These are phyloP conservation scores for Citrullus mucosospermus DNA, from an alignment of 306 rosid species.

Conservation along the genomic window DNA sequence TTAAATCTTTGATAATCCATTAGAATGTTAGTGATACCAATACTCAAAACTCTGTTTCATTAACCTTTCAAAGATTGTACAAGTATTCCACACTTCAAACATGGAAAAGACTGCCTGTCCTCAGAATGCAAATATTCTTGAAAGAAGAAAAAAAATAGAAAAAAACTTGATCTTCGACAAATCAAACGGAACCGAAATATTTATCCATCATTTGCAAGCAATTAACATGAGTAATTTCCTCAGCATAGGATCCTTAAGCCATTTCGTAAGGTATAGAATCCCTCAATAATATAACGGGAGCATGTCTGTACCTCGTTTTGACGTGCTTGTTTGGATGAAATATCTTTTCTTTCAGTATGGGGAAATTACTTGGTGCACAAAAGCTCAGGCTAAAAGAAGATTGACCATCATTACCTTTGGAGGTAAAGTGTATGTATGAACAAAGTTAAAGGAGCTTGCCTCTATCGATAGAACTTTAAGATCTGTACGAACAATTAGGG, in stretches of 20 bases:
- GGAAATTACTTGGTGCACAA: background rate
- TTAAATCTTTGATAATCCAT: background rate
- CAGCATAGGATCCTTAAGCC: background rate
- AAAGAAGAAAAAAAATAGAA: too few relatives aligned
- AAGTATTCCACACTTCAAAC: background rate
- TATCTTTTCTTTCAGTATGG: background rate
- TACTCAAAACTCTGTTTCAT: background rate
- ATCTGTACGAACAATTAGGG: slow-evolving; percentile 4
- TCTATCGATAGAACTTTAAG: background rate
- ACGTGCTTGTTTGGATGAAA: background rate
- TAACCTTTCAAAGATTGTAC: background rate
- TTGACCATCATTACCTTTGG: background rate
- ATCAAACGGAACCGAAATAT: background rate
- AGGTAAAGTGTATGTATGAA: background rate
- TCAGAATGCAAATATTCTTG: background rate
- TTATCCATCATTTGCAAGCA: background rate
- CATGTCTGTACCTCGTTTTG: background rate
- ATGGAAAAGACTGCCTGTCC: background rate
- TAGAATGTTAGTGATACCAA: background rate
- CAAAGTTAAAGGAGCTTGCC: background rate
- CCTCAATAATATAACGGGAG: background rate
- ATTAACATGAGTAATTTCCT: background rate
- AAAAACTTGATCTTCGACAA: background rate
- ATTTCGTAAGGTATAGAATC: background rate
- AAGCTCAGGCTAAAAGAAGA: background rate